Percentiles rank a stretch among this genome's conserved stretches.
phyloP scores from a whole-genome alignment of 805 yeast genomes.

The Kazachstania psychrophila region DNA sequence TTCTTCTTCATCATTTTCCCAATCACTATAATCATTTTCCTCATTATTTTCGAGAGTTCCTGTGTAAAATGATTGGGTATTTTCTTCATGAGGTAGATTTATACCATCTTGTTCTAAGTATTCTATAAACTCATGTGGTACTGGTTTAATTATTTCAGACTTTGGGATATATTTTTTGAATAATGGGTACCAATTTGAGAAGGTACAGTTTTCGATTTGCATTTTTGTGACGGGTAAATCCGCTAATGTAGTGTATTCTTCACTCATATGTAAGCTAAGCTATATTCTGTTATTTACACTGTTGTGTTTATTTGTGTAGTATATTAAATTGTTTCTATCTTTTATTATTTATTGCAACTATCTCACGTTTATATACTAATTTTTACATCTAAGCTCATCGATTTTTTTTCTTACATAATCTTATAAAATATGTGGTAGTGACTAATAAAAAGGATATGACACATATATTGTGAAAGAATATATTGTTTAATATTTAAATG shows the following conservation, averaged over 20 bases:
- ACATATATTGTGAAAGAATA: too few species aligned
- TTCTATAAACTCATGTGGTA: slow-evolving; percentile 48
- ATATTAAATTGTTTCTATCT: too few species aligned
- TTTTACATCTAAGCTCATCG: too few species aligned
- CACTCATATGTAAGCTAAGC: neutral
- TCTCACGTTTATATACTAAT: too few species aligned
- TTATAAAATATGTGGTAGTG: too few species aligned
- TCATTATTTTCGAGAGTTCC: slow-evolving; percentile 34
- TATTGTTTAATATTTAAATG: too few species aligned
- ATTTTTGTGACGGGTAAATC: slow-evolving; percentile 27
- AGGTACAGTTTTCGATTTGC: slow-evolving; percentile 44
- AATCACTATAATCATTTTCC: slow-evolving; percentile 65
- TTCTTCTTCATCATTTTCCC: slow-evolving; percentile 46
- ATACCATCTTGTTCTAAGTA: slow-evolving; percentile 65
- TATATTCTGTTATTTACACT: too few species aligned
- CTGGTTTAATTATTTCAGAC: slow-evolving; percentile 43
- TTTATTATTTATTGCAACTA: too few species aligned
- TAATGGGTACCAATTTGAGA: slow-evolving; percentile 49
- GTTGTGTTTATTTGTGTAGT: too few species aligned
- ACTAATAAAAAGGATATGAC: too few species aligned
- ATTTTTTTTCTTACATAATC: too few species aligned
- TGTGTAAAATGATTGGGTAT: slow-evolving; percentile 26
- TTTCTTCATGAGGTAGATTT: slow-evolving; percentile 41
- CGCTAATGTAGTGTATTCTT: slow-evolving; percentile 15
- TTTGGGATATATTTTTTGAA: slow-evolving; percentile 43